These are phyloP conservation scores for Kwoniella shivajii DNA, from an alignment of 1,284 basidiomycete genomes.

Conservation along the genomic window DNA sequence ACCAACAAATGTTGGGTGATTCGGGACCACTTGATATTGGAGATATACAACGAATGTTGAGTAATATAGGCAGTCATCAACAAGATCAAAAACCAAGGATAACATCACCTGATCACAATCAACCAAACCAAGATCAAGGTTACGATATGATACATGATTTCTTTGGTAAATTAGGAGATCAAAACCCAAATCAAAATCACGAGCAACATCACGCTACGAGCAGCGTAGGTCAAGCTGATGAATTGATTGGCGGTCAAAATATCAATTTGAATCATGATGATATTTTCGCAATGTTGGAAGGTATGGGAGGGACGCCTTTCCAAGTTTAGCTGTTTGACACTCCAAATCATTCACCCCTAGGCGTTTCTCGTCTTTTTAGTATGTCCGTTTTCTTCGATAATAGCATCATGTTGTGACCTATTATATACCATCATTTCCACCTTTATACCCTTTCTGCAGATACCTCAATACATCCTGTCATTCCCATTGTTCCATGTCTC, in stretches of 20 bases:
- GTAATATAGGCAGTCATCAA: background rate
- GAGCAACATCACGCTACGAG: background rate
- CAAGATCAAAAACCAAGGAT: background rate
- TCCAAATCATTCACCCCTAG: too few species aligned
- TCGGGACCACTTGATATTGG: constrained; percentile 5
- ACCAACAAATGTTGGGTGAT: background rate
- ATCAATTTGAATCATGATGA: constrained; percentile 1
- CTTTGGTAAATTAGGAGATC: constrained; percentile 8
- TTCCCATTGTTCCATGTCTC: too few species aligned
- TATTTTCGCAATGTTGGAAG: constrained; percentile 21
- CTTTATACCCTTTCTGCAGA: too few species aligned
- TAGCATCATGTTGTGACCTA: too few species aligned
- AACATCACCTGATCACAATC: background rate
- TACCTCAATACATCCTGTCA: too few species aligned
- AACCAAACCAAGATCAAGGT: background rate
- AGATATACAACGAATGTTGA: constrained; percentile 21
- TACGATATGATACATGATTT: constrained; percentile 17
- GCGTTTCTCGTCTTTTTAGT: too few species aligned
- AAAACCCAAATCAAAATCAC: background rate
- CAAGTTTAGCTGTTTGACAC: too few species aligned
- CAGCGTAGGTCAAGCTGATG: constrained; percentile 15
- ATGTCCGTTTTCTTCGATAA: too few species aligned
- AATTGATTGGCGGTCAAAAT: constrained; percentile 7
- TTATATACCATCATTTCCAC: too few species aligned
- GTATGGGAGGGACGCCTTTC: too few species aligned